Conservation (phyloP, 768 basidiomycete species). For the Naganishia randhawae region DNA sequence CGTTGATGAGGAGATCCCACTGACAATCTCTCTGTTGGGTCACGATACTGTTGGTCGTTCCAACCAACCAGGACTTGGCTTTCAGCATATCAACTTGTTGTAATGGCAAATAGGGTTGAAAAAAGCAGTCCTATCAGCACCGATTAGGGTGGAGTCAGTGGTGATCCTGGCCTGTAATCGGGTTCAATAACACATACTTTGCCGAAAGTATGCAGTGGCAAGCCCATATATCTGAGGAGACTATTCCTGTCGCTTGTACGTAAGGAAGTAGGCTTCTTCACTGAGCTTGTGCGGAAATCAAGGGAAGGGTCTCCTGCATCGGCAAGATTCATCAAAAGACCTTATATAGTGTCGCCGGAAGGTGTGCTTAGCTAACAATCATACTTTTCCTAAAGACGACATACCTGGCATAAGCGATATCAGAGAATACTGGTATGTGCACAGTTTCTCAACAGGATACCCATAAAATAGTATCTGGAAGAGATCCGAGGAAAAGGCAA, state of each 20-base stretch:
- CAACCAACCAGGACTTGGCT: slow-evolving; percentile 71
- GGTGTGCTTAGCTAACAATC: background rate
- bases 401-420: slow-evolving; percentile 83
- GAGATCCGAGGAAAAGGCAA: background rate
- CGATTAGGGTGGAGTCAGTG: slow-evolving; percentile 20
- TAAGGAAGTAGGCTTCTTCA: slow-evolving; percentile 71
- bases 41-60: slow-evolving; percentile 91
- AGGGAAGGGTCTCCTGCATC: slow-evolving; percentile 88
- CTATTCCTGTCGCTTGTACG: slow-evolving; percentile 84
- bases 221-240: slow-evolving; percentile 82
- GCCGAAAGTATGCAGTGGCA: slow-evolving; percentile 92
- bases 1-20: slow-evolving; percentile 83
- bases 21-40: slow-evolving; percentile 77
- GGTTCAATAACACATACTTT: slow-evolving; percentile 56
- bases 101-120: slow-evolving; percentile 93
- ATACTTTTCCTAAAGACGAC: slow-evolving; percentile 26
- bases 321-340: slow-evolving; percentile 78
- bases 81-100: slow-evolving; percentile 89
- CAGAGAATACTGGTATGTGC: slow-evolving; percentile 97
- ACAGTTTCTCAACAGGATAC: slow-evolving; percentile 89
- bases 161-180: background rate
- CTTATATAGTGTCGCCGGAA: slow-evolving; percentile 51
- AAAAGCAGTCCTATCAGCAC: slow-evolving; percentile 87
- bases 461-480: slow-evolving; percentile 95
- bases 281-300: slow-evolving; percentile 59